phyloP scores from a whole-genome alignment of 2,329 filamentous ascomycete species.

The Drechslerella coelobrocha region DNA sequence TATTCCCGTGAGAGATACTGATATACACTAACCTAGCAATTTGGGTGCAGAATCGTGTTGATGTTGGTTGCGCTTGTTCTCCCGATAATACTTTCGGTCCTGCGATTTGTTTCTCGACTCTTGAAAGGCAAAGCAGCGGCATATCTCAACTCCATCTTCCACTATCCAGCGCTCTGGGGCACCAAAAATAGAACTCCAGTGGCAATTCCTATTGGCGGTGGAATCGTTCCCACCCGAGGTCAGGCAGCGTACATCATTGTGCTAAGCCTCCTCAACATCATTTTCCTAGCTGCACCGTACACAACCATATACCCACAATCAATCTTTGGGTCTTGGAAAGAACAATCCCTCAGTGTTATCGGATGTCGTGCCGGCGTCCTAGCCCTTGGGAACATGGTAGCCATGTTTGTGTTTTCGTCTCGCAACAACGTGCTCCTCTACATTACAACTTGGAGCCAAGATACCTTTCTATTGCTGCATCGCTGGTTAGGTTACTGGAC shows the following conservation, averaged over 20 bases:
- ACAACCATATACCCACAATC: constrained; percentile 55
- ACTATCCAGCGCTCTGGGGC: constrained; percentile 57
- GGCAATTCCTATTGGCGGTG: constrained; percentile 52
- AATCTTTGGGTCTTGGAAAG: constrained; percentile 53
- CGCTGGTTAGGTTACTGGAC: constrained; percentile 57
- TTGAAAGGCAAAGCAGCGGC: constrained; percentile 53
- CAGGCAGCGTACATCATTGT: constrained; percentile 57
- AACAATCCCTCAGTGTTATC: constrained; percentile 56
- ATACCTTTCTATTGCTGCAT: constrained; percentile 58
- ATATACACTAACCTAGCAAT: neutral
- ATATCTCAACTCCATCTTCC: constrained; percentile 56
- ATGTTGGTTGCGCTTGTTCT: constrained; percentile 56
- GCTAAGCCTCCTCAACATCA: constrained; percentile 57
- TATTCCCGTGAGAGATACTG: neutral
- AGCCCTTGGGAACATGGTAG: constrained; percentile 57
- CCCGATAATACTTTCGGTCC: constrained; percentile 56
- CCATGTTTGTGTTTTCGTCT: constrained; percentile 57
- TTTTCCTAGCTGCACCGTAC: constrained; percentile 55
- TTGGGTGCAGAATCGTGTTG: constrained; percentile 51
- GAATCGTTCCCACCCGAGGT: constrained; percentile 57
- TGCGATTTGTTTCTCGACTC: constrained; percentile 57
- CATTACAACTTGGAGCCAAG: constrained; percentile 58
- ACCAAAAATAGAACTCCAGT: constrained; percentile 56
- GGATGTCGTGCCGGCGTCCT: constrained; percentile 53
- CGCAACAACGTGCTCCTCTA: constrained; percentile 58